Evolutionary conservation across 768 basidiomycete genomes (phyloP), one percentile per base, ranked within the genome.

Genomic region (Termitomyces sp.): DNA sequence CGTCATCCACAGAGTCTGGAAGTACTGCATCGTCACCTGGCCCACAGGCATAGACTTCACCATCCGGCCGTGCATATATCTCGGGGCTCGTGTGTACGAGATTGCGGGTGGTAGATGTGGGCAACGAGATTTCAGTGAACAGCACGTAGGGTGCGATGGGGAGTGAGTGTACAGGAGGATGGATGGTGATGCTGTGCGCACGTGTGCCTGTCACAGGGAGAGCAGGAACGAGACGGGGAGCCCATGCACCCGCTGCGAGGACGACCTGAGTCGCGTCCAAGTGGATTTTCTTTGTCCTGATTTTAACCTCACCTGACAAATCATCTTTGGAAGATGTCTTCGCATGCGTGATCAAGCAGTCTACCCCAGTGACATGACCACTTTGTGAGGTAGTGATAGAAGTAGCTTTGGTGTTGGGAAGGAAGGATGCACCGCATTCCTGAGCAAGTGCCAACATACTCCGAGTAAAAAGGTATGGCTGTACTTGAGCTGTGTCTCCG

Each of bases 221-320:
- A 19, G 70, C 59, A 9, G 79, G 73, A 32, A 88, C 51, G 56
- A 95, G 67, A 9, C 65, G 65, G 8, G 89, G 76, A 0, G 91
- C 89, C 93, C 94, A 97, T 16, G 91, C 88, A 25, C 94, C 94
- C n/a, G 89, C 89, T 40, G 85, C 80, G 49, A 97, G 68, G 40
- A 96, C 74, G 59, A 94, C 81, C 54, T 86, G 77, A 10, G 87
- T 86, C 16, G 88, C 86, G 0, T 76, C 68, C 17, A 88, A 64
- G 40, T n/a, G 69, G 7, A 52, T 45, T 69, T 55, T 67, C 67
- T 6, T 59, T 61, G 25, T 64, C 60, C 49, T 60, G 56, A 16
- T 68, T 66, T 12, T 61, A 66, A 2, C 58, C 66, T 35, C 30
- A 35, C 17, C n/a, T 44, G 9, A n/a, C 11, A 19, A 6, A 43